These are phyloP conservation scores for Anthracocystis panici-leucophaei DNA, from an alignment of 1,284 basidiomycete genomes.

Conservation along the genomic window DNA sequence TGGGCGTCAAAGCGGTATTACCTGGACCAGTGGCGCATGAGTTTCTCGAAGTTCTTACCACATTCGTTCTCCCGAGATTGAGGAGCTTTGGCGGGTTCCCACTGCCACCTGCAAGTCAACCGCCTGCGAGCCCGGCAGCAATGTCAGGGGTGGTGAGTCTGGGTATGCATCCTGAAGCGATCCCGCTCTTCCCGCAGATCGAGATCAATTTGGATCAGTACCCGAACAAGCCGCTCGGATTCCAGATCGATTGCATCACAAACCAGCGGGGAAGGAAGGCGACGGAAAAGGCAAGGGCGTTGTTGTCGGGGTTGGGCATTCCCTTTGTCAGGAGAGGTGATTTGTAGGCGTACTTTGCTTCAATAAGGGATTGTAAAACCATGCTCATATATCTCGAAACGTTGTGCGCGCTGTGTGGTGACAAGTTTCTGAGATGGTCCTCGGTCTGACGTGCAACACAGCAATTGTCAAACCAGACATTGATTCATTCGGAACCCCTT, in stretches of 20 bases:
- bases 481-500: neutral
- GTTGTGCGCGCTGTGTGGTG: too few relatives aligned
- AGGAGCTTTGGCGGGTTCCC: conserved; percentile 88
- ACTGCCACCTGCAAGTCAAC: conserved; percentile 74
- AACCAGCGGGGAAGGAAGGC: conserved; percentile 66
- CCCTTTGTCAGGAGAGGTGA: conserved; percentile 66
- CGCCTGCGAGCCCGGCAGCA: conserved; percentile 73
- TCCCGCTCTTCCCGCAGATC: conserved; percentile 84
- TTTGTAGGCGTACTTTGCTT: conserved; percentile 18
- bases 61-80: conserved; percentile 92
- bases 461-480: too few relatives aligned
- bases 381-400: too few relatives aligned
- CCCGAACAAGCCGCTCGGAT: conserved; percentile 62
- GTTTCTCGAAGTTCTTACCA: conserved; percentile 86
- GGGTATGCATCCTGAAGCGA: conserved; percentile 84
- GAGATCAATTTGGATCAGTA: conserved; percentile 69
- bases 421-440: too few relatives aligned
- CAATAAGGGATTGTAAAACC: neutral
- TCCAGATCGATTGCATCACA: conserved; percentile 68
- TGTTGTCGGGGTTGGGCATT: conserved; percentile 65
- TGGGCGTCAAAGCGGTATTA: conserved; percentile 89
- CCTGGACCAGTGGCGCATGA: conserved; percentile 92
- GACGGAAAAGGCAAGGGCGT: conserved; percentile 61
- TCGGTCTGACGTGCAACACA: too few relatives aligned
- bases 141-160: conserved; percentile 89